Percentiles rank a stretch among this genome's conserved stretches.
phyloP scores from a whole-genome alignment of 345 rosid genomes.

The Ricinus communis region DNA sequence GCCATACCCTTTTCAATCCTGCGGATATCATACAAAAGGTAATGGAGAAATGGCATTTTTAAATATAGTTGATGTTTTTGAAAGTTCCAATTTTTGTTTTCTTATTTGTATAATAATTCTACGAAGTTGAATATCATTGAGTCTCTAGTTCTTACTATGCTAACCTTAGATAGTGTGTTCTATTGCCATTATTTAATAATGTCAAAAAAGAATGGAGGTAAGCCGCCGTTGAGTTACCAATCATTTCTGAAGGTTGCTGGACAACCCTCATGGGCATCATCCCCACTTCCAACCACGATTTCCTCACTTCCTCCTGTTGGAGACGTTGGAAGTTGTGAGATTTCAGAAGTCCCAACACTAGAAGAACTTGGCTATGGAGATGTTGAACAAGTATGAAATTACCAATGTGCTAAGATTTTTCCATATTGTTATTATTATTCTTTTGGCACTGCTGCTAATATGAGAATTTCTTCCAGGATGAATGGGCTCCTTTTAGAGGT shows the following conservation, averaged over 20 bases:
- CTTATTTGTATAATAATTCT: background rate
- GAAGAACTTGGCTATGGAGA: constrained; percentile 72
- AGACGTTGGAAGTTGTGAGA: constrained; percentile 48
- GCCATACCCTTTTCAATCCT: constrained; percentile 85
- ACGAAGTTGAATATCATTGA: background rate
- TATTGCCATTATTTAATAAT: constrained; percentile 7
- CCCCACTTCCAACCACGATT: constrained; percentile 46
- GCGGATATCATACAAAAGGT: constrained; percentile 65
- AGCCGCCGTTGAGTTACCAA: constrained; percentile 73
- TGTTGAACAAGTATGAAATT: constrained; percentile 45
- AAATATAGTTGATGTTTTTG: background rate
- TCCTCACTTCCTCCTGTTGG: constrained; percentile 74
- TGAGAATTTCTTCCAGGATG: constrained; percentile 42
- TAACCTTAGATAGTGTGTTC: constrained; percentile 17
- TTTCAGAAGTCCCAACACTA: constrained; percentile 61
- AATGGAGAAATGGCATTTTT: constrained; percentile 2
- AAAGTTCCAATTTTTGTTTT: background rate
- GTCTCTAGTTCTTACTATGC: background rate
- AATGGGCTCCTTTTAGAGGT: constrained; percentile 69
- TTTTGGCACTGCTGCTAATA: background rate
- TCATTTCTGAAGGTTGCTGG: constrained; percentile 92
- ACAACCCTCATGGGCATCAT: constrained; percentile 63
- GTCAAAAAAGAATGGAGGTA: constrained; percentile 70
- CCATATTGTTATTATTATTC: background rate
- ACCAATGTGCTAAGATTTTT: background rate